These are phyloP conservation scores for Trypethelium eluteriae DNA, from an alignment of 495 filamentous ascomycete genomes.

Conservation along the genomic window DNA sequence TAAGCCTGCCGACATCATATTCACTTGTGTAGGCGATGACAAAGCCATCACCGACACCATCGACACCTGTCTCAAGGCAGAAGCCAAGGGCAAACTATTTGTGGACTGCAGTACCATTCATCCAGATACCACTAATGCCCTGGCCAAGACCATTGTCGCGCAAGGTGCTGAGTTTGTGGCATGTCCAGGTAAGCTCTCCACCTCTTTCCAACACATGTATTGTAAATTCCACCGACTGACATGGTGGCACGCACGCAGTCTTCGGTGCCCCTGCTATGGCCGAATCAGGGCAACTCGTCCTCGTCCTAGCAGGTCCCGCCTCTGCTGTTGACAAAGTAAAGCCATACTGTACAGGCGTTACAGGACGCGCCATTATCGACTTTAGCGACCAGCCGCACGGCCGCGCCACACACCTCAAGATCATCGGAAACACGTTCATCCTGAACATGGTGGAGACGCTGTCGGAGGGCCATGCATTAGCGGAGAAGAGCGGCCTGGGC, in stretches of 20 bases:
- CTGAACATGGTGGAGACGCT: conserved; percentile 74
- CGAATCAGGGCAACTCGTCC: conserved; percentile 65
- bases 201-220: background rate
- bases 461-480: conserved; percentile 65
- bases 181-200: conserved; percentile 46
- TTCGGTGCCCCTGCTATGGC: conserved; percentile 79
- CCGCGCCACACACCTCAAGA: conserved; percentile 60
- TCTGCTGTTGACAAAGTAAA: conserved; percentile 53
- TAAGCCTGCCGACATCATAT: conserved; percentile 64
- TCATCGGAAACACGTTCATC: conserved; percentile 83
- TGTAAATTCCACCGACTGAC: conserved; percentile 5
- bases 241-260: conserved; percentile 35
- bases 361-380: conserved; percentile 61
- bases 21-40: conserved; percentile 78
- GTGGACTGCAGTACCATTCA: conserved; percentile 85
- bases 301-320: conserved; percentile 64
- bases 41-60: conserved; percentile 55
- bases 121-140: conserved; percentile 64
- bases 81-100: conserved; percentile 62
- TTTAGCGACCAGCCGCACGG: conserved; percentile 54
- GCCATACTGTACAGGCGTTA: conserved; percentile 74
- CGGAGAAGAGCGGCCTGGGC: conserved; percentile 75
- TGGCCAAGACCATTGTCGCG: conserved; percentile 48
- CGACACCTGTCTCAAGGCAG: conserved; percentile 34
- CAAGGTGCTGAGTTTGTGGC: conserved; percentile 67